Evolutionary conservation across 2,329 filamentous ascomycete species (phyloP), one percentile per base, ranked within the genome.

Genomic region (Xylaria sp.): DNA sequence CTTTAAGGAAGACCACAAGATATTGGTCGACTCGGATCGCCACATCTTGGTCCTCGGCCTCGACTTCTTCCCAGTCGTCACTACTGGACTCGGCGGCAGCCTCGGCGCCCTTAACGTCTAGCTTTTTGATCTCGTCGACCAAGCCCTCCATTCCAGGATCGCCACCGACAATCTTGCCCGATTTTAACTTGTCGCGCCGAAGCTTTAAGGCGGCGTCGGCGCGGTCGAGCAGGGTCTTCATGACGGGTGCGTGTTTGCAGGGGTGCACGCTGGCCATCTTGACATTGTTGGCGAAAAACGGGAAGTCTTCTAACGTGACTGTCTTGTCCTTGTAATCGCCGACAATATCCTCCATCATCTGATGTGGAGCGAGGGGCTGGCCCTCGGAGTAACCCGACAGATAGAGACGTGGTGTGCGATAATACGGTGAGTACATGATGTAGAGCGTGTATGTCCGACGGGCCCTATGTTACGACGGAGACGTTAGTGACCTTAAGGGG

Each of bases 251-350:
- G 79, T 99, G 96, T 79, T 96, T 97, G 87, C 96, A 99, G 3
- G 96, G 96, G 78, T 99, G 96, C 15, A 99, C 93, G 36, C 92
- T 96, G 39, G 95, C 96, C 88, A 97, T 99, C 84, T 97, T 97
- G 78, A 97, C 89, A 74, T 90, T 91, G 77, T 93, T 91, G 72
- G 93, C 92, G 79, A 97, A 96, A 84, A 97, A 97, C 55, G 93
- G 94, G 78, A 99, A 99, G 81, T 97, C 94, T 79, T 99, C 96
- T 67, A 98, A 89, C 1, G 96, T 99, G 68, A 99, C 96, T 0
- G 96, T 99, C 85, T 99, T 99, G 83, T 97, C 94, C 79, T 97
- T 97, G 85, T 97, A 97, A 83, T 97, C 94, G 70, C 94, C 94
- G 41, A 97, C 92, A 65, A 97, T 97, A 79, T 97, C 94, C 80